Conservation (phyloP, 176 grass and related monocot genomes). For the Typha latifolia region DNA sequence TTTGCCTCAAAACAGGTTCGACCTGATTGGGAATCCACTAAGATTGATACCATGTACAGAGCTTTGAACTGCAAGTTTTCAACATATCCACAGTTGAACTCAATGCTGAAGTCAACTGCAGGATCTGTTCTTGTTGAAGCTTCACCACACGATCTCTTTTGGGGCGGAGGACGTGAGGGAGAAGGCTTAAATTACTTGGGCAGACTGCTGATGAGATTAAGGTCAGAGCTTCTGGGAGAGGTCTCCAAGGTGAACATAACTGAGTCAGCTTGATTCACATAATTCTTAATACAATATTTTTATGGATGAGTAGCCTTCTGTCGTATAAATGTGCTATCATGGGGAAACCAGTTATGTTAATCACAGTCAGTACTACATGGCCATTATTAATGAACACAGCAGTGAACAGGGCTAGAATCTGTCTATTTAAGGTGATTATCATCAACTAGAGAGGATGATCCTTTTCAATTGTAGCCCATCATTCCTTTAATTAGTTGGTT, state of each 20-base stretch:
- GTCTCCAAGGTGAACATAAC: not conserved
- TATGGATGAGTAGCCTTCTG: too few relatives aligned
- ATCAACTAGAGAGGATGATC: too few relatives aligned
- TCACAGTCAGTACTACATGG: too few relatives aligned
- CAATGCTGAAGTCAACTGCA: slow-evolving; percentile 68
- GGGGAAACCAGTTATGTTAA: too few relatives aligned
- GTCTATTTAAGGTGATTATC: too few relatives aligned
- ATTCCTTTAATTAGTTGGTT: too few relatives aligned
- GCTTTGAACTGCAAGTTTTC: slow-evolving; percentile 77
- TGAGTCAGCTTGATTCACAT: too few relatives aligned
- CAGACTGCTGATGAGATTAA: slow-evolving; percentile 20
- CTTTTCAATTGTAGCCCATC: too few relatives aligned
- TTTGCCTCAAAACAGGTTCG: slow-evolving; percentile 33
- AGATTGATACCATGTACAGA: slow-evolving; percentile 70
- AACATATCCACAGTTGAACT: slow-evolving; percentile 45
- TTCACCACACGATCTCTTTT: slow-evolving; percentile 79
- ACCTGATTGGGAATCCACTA: slow-evolving; percentile 58
- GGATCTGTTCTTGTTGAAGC: slow-evolving; percentile 90
- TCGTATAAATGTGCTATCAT: too few relatives aligned
- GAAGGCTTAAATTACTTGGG: slow-evolving; percentile 26
- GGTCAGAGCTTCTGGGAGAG: slow-evolving; percentile 8
- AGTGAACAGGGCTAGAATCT: too few relatives aligned
- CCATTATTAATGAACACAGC: too few relatives aligned
- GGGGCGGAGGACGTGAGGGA: slow-evolving; percentile 18
- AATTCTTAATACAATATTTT: too few relatives aligned